Evolutionary conservation across 1,139 yeast species (phyloP).

Genomic region (Yamadazyma atmosphaerica): DNA sequence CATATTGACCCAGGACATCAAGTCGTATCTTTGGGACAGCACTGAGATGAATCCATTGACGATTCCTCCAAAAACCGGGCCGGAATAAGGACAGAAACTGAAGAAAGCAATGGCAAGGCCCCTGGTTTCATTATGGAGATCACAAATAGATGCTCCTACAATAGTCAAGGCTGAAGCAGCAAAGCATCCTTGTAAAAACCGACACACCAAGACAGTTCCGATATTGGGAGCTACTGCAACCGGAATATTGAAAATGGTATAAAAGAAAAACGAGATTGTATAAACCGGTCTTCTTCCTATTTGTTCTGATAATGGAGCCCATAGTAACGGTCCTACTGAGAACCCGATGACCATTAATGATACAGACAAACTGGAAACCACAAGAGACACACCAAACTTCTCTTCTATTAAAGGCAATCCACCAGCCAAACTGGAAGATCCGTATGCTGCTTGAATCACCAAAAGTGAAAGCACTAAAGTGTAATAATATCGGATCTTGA

Average conservation of each 20-base stretch:
- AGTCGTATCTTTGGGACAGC: constrained; percentile 63
- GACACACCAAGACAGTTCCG: constrained; percentile 74
- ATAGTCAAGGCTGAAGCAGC: constrained; percentile 80
- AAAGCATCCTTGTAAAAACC: constrained; percentile 87
- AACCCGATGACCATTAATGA: constrained; percentile 90
- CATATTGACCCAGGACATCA: constrained; percentile 87
- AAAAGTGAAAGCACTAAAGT: constrained; percentile 65
- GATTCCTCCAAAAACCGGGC: constrained; percentile 89
- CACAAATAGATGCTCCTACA: constrained; percentile 91
- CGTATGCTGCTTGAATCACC: constrained; percentile 86
- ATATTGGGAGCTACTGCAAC: constrained; percentile 86
- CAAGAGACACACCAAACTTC: constrained; percentile 65
- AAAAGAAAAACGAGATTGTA: constrained; percentile 69
- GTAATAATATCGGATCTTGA: constrained; percentile 58
- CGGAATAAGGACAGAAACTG: constrained; percentile 90
- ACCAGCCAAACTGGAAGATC: constrained; percentile 88
- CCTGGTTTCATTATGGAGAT: constrained; percentile 75
- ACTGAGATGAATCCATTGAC: constrained; percentile 84
- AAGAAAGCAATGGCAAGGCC: constrained; percentile 90
- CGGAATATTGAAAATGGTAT: constrained; percentile 80
- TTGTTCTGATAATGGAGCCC: constrained; percentile 90
- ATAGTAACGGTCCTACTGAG: constrained; percentile 80
- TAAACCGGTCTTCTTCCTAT: constrained; percentile 87
- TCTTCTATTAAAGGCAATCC: constrained; percentile 67
- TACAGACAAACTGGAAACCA: constrained; percentile 76